Conservation (phyloP, 805 yeast genomes). For the Sugiyamaella smithiae region DNA sequence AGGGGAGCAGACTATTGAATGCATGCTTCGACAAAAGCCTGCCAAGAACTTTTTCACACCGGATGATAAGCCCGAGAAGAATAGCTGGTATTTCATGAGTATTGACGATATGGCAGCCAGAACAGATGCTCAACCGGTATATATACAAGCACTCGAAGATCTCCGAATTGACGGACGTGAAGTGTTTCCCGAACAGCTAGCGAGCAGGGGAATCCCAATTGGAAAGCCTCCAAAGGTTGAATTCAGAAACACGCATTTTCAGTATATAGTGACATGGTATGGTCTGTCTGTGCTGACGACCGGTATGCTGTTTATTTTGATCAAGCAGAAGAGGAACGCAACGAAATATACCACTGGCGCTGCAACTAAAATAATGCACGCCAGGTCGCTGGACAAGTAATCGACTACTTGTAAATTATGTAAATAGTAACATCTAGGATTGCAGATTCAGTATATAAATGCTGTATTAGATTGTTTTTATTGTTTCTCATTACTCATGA, state of each 20-base stretch:
- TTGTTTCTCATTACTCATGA: background rate
- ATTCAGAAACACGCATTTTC: conserved; percentile 84
- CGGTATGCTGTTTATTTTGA: conserved; percentile 55
- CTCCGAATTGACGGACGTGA: conserved; percentile 36
- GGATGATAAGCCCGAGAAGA: conserved; percentile 61
- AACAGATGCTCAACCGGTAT: conserved; percentile 66
- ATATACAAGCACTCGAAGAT: conserved; percentile 70
- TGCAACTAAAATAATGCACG: background rate
- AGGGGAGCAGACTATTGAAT: conserved; percentile 68
- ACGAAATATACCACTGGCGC: background rate
- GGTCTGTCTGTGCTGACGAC: conserved; percentile 76
- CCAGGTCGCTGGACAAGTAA: background rate
- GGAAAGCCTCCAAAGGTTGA: conserved; percentile 81
- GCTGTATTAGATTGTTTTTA: background rate
- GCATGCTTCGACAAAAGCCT: conserved; percentile 68
- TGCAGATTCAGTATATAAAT: too few species aligned
- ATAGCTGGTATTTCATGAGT: conserved; percentile 77
- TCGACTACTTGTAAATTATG: background rate
- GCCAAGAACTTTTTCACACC: conserved; percentile 67
- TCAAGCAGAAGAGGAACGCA: conserved; percentile 40
- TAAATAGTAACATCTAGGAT: background rate
- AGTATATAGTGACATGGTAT: conserved; percentile 93
- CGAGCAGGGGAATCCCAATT: conserved; percentile 83
- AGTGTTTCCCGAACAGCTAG: conserved; percentile 46
- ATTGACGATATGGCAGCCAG: conserved; percentile 73